Base-by-base conservation (phyloP, 2,329 filamentous ascomycete genomes). In the Macrophomina pseudophaseolina region DNA sequence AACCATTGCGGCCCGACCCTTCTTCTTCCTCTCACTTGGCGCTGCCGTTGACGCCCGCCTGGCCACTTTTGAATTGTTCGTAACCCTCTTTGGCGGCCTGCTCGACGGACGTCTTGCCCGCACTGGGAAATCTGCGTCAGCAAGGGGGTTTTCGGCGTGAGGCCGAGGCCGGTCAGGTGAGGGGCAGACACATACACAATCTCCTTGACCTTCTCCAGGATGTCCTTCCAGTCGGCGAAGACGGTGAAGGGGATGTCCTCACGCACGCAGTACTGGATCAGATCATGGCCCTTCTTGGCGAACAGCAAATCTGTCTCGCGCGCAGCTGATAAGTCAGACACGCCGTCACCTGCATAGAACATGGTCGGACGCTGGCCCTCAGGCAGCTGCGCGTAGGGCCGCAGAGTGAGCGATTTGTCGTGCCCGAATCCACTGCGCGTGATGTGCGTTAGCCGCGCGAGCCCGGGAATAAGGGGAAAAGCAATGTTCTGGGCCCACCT, bases 321-420 rank as follows among this genome's bases (percentile, higher is more conserved):
- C 3, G 95, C 94, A 8, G 94, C 95, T 32, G 92, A 96, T 63
- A 98, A 84, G 76, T 98, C 94, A 2, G 92, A 96, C 4, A 97
- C 93, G 58, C 94, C 94, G 73, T 98, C 94, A 67, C 95, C 95
- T 38, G 95, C 94, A 74, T 99, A 99, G 78, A 98, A 93, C 81
- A 98, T 87, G 46, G 88, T 89, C 2, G 95, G 95, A 49, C 93
- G 86, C 74, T 91, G 80, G 38, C 83, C 78, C 14, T 83, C 83
- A 0, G 92, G 88, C 51, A 97, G 84, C 32, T 88, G 84, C 2
- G 90, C 90, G 80, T 98, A 98, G 62, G 93, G 93, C 70, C 92
- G 88, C 74, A 99, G 93, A 76, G 95, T 92, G 64, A 94, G 84
- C 32, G 90, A 94, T 87, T 99, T 99, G 85, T 99, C 94, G 77